Evolutionary conservation across 2,329 filamentous ascomycete species (phyloP).

Genomic region (Lasiodiplodia sp.): DNA sequence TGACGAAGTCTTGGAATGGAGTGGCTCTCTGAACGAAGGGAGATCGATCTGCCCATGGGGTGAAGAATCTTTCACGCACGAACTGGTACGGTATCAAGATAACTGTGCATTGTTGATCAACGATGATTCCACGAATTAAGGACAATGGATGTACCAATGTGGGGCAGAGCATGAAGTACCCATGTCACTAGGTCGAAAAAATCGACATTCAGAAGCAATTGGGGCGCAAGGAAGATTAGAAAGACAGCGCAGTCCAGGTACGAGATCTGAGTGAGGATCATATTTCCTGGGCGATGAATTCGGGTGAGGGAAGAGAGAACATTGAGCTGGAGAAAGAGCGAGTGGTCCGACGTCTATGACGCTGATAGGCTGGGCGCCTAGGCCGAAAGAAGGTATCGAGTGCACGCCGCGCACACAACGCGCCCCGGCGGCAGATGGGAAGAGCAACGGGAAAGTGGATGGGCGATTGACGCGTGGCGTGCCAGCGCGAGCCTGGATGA

Average conservation of each 20-base stretch:
- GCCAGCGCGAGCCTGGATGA: constrained; percentile 3
- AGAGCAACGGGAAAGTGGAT: neutral
- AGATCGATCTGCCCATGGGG: constrained; percentile 54
- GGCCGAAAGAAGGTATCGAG: constrained; percentile 13
- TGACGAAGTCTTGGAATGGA: constrained; percentile 77
- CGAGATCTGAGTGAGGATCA: constrained; percentile 78
- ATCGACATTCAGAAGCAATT: constrained; percentile 73
- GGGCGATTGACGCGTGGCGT: constrained; percentile 4
- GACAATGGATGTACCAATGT: constrained; percentile 63
- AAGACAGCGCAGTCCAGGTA: constrained; percentile 80
- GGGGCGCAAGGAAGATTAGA: constrained; percentile 72
- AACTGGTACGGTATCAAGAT: constrained; percentile 66
- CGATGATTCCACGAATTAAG: constrained; percentile 32
- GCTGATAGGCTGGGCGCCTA: constrained; percentile 17
- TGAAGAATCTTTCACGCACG: constrained; percentile 64
- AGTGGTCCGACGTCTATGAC: constrained; percentile 26
- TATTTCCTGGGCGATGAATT: constrained; percentile 43
- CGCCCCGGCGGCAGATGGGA: neutral
- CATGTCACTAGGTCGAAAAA: constrained; percentile 65
- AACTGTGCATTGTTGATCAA: constrained; percentile 52
- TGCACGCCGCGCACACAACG: constrained; percentile 9
- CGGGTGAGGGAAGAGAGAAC: constrained; percentile 2
- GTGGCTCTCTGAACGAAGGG: constrained; percentile 75
- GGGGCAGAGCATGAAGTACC: constrained; percentile 70
- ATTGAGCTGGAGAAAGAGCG: neutral